Evolutionary conservation across 768 basidiomycete genomes (phyloP).

Genomic region (Mrakia gelida): DNA sequence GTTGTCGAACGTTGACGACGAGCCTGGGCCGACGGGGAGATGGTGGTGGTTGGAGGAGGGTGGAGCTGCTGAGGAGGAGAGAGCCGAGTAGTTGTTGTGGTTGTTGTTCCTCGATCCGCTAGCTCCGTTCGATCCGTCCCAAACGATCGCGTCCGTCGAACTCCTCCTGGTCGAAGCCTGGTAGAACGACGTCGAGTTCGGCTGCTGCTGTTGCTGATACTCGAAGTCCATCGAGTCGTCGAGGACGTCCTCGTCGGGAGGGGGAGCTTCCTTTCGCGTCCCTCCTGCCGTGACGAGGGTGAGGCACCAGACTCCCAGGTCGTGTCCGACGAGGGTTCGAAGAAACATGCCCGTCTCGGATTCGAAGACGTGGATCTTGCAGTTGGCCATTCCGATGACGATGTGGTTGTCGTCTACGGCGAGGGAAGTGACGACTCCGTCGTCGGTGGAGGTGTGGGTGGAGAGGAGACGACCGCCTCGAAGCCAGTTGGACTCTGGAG

Average conservation of each 20-base stretch:
- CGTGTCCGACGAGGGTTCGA: conserved; percentile 76
- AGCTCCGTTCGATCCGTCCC: conserved; percentile 10
- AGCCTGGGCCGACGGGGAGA: background rate
- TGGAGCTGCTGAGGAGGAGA: conserved; percentile 5
- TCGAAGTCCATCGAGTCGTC: conserved; percentile 26
- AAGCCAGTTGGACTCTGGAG: conserved; percentile 74
- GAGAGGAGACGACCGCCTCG: conserved; percentile 66
- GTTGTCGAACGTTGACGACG: conserved; percentile 15
- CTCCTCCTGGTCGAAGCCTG: conserved; percentile 15
- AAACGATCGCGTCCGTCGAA: conserved; percentile 15
- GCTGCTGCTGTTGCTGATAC: background rate
- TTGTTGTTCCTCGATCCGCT: too few relatives aligned
- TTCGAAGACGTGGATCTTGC: conserved; percentile 78
- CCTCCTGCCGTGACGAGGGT: conserved; percentile 70
- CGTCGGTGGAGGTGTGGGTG: conserved; percentile 55
- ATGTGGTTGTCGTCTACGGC: conserved; percentile 79
- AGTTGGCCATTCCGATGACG: conserved; percentile 81
- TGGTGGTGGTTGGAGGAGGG: background rate
- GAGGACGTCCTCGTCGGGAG: conserved; percentile 9
- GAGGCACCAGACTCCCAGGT: conserved; percentile 87
- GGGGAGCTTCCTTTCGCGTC: conserved; percentile 23
- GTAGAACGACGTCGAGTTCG: background rate
- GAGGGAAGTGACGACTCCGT: conserved; percentile 77
- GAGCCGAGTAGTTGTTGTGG: background rate
- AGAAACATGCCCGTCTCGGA: conserved; percentile 69